These are phyloP conservation scores for Volvox africanus DNA, from an alignment of 139 green algal genomes.

Conservation along the genomic window DNA sequence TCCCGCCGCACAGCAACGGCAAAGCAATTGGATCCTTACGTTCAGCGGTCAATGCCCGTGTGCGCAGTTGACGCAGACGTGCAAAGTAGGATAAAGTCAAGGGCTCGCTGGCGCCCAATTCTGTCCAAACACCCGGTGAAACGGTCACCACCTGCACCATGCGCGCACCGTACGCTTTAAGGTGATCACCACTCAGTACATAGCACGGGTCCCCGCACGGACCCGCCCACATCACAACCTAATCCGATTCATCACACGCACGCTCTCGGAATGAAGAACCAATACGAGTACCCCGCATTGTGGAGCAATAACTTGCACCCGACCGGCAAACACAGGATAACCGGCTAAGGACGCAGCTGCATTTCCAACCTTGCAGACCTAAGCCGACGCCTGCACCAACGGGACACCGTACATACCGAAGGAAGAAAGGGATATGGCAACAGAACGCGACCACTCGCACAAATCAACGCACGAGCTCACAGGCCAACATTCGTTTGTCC, in stretches of 20 bases:
- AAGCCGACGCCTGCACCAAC: neutral
- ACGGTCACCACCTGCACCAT: conserved; percentile 33
- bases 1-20: conserved; percentile 26
- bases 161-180: conserved; percentile 20
- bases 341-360: neutral
- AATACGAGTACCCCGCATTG: neutral
- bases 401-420: neutral
- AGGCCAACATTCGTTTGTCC: neutral
- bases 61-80: conserved; percentile 13
- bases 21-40: neutral
- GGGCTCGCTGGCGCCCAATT: neutral
- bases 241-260: conserved; percentile 8
- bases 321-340: neutral
- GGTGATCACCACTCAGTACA: conserved; percentile 30
- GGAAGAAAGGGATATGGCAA: conserved; percentile 6
- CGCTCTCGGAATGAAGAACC: conserved; percentile 25
- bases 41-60: neutral
- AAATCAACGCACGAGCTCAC: neutral
- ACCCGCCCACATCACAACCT: neutral
- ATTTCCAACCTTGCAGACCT: neutral
- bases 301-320: conserved; percentile 2
- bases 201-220: neutral
- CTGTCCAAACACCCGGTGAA: neutral
- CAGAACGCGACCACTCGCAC: neutral
- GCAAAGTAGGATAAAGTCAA: conserved; percentile 2